These are phyloP conservation scores for Fomitopsis betulina DNA, from an alignment of 1,284 basidiomycete genomes.

Conservation along the genomic window DNA sequence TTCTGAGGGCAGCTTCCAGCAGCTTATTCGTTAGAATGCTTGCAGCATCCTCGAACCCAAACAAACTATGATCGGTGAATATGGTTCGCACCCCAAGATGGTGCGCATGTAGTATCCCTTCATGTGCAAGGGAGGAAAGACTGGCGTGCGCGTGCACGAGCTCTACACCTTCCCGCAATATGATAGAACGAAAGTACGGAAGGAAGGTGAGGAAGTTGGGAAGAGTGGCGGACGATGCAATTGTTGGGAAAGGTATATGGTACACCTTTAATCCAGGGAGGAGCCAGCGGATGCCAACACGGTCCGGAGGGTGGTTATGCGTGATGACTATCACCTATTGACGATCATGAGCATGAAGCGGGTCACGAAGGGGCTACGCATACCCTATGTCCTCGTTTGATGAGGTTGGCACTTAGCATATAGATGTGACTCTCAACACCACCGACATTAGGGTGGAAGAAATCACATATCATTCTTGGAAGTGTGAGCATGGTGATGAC, in stretches of 20 bases:
- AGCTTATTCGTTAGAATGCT: slow-evolving; percentile 98
- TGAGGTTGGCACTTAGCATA: slow-evolving; percentile 83
- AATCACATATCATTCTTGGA: slow-evolving; percentile 90
- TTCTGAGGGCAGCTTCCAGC: slow-evolving; percentile 79
- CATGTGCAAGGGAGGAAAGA: slow-evolving; percentile 87
- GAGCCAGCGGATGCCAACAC: slow-evolving; percentile 88
- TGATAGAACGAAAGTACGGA: slow-evolving; percentile 86
- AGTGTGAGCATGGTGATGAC: background rate
- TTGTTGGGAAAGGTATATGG: slow-evolving; percentile 85
- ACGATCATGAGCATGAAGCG: background rate
- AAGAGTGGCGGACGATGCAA: slow-evolving; percentile 87
- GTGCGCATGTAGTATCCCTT: slow-evolving; percentile 87
- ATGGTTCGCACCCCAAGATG: slow-evolving; percentile 82
- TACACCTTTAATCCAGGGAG: slow-evolving; percentile 89
- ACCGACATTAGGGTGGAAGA: slow-evolving; percentile 93
- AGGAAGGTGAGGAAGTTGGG: slow-evolving; percentile 93
- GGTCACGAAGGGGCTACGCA: background rate
- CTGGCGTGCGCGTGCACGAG: slow-evolving; percentile 93
- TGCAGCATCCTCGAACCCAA: slow-evolving; percentile 94
- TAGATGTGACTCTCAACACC: slow-evolving; percentile 98
- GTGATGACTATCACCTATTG: slow-evolving; percentile 89
- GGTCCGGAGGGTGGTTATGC: slow-evolving; percentile 83
- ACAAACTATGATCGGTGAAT: slow-evolving; percentile 96
- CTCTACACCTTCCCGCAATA: slow-evolving; percentile 83
- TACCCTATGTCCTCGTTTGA: slow-evolving; percentile 84